Percentiles rank a stretch among this genome's conserved stretches.
Conservation (phyloP, 2,329 filamentous ascomycete genomes). For the Exophiala oligosperma region DNA sequence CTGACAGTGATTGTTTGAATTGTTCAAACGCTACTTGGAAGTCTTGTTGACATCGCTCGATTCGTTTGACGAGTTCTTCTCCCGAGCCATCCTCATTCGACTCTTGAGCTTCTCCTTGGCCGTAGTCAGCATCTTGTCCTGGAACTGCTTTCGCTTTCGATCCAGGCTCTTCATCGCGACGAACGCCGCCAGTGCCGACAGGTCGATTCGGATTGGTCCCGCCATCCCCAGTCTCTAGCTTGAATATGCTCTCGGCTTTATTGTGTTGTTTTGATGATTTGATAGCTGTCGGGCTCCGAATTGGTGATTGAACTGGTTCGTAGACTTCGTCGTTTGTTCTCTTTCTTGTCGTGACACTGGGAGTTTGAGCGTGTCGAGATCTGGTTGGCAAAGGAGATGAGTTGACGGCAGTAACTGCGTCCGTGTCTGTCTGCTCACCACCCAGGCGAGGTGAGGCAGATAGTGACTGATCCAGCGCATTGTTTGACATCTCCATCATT, state of each 20-base stretch:
- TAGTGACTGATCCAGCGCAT: not conserved
- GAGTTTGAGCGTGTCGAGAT: slow-evolving; percentile 10
- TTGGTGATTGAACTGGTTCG: slow-evolving; percentile 8
- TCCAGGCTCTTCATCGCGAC: not conserved
- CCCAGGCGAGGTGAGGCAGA: not conserved
- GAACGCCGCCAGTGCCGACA: too few relatives aligned
- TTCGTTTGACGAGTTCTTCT: slow-evolving; percentile 19
- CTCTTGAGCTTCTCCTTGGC: too few relatives aligned
- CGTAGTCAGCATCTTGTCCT: not conserved
- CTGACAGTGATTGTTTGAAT: slow-evolving; percentile 27
- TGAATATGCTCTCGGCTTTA: not conserved
- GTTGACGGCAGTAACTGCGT: slow-evolving; percentile 2
- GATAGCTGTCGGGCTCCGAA: slow-evolving; percentile 12
- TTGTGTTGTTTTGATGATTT: not conserved
- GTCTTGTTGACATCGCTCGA: slow-evolving; percentile 20
- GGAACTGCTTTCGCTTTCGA: not conserved
- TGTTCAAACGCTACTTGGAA: slow-evolving; percentile 25
- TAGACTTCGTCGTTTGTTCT: slow-evolving; percentile 26
- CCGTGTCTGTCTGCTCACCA: slow-evolving; percentile 5
- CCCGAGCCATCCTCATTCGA: too few relatives aligned
- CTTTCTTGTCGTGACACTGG: slow-evolving; percentile 14
- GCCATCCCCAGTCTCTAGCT: too few relatives aligned
- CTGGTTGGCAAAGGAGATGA: slow-evolving; percentile 18
- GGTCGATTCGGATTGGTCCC: too few relatives aligned
- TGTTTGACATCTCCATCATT: slow-evolving; percentile 8